These are phyloP conservation scores for Penium margaritaceum DNA, from an alignment of 139 green algal species.

Conservation along the genomic window DNA sequence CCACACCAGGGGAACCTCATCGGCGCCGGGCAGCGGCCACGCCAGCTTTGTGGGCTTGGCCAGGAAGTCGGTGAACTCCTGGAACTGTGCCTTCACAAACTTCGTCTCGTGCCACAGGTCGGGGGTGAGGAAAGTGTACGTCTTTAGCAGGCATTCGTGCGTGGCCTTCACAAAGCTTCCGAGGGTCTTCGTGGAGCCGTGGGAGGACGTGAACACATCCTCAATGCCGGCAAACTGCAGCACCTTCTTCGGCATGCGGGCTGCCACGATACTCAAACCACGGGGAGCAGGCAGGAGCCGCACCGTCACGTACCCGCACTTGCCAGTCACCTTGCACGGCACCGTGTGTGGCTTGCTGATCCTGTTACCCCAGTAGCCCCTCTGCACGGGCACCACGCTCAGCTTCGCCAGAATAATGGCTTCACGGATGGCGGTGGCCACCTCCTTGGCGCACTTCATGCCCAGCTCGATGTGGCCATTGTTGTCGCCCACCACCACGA, in stretches of 20 bases:
- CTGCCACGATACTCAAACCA: constrained; percentile 91
- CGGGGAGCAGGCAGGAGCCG: too few species aligned
- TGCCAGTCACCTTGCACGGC: too few species aligned
- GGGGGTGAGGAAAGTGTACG: constrained; percentile 93
- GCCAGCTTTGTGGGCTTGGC: constrained; percentile 46
- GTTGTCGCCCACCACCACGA: constrained; percentile 94
- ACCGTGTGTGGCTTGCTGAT: constrained; percentile 71
- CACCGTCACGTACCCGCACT: too few species aligned
- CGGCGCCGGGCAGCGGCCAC: neutral
- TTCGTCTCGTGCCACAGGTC: constrained; percentile 92
- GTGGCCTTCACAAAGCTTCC: constrained; percentile 89
- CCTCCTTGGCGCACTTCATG: too few species aligned
- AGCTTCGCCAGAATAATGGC: constrained; percentile 97
- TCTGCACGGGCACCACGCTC: constrained; percentile 77
- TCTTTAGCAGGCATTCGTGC: constrained; percentile 58
- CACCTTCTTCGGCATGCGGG: constrained; percentile 99
- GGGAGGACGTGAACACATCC: too few species aligned
- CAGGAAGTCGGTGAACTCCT: constrained; percentile 84
- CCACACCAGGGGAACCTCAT: too few species aligned
- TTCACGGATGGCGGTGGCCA: too few species aligned
- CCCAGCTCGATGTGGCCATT: constrained; percentile 94
- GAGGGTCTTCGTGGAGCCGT: too few species aligned
- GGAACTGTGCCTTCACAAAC: constrained; percentile 82
- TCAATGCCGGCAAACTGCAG: too few species aligned
- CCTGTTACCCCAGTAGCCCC: constrained; percentile 86